A percentile compares a stretch with the other conserved stretches of the same genome.
Conservation (phyloP, 768 basidiomycete genomes). For the Tylopilus sp. region DNA sequence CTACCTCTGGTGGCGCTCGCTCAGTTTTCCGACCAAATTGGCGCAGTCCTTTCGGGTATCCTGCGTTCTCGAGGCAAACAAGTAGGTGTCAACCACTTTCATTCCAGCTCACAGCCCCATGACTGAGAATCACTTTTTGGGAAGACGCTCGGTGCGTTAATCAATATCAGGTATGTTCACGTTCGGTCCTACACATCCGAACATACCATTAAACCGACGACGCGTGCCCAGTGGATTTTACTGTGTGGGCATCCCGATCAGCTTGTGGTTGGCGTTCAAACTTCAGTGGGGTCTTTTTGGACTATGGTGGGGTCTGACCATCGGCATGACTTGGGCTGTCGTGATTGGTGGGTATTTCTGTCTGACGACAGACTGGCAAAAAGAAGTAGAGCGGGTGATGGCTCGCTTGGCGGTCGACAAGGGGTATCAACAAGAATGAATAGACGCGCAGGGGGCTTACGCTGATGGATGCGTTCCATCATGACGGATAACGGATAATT, state of each 20-base stretch:
- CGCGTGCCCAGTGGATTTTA: conserved; percentile 59
- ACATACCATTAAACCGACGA: neutral
- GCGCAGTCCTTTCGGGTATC: conserved; percentile 72
- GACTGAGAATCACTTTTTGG: neutral
- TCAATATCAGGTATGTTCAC: conserved; percentile 62
- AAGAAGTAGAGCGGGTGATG: conserved; percentile 61
- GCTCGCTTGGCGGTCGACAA: conserved; percentile 50
- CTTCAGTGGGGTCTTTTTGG: conserved; percentile 61
- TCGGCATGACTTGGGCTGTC: conserved; percentile 30
- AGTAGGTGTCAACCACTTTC: conserved; percentile 27
- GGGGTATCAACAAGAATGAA: neutral
- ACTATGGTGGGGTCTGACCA: conserved; percentile 82
- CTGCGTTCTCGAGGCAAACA: conserved; percentile 82
- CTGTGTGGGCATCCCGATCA: conserved; percentile 77
- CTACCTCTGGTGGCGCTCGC: conserved; percentile 75
- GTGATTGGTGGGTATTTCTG: conserved; percentile 37
- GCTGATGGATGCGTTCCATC: conserved; percentile 43
- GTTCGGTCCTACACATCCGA: neutral
- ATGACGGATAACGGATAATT: conserved; percentile 10
- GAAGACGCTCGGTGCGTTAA: conserved; percentile 69
- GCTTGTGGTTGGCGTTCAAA: conserved; percentile 72
- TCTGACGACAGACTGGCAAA: conserved; percentile 63
- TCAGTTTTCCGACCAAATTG: conserved; percentile 79
- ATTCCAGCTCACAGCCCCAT: neutral
- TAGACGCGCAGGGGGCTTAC: neutral